A percentile compares a stretch with the other conserved stretches of the same genome.
These are phyloP conservation scores for Paramyrothecium sp. DNA, from an alignment of 2,329 filamentous ascomycete genomes.

Conservation along the genomic window DNA sequence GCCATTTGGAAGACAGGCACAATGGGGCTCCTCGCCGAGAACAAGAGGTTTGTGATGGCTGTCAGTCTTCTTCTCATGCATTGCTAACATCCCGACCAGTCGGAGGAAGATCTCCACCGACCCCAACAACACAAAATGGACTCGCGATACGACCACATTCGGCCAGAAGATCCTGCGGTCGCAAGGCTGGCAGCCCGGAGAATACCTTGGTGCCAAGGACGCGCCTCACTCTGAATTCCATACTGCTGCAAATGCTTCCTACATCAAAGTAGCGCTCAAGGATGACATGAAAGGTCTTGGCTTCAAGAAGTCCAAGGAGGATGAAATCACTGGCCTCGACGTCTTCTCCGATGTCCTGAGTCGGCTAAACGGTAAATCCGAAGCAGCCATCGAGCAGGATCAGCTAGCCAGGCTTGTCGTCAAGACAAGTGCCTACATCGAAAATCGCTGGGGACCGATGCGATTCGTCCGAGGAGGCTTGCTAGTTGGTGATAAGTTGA, in stretches of 20 bases:
- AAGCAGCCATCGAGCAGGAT: constrained; percentile 70
- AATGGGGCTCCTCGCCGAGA: constrained; percentile 36
- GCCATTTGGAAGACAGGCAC: constrained; percentile 9
- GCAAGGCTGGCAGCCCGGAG: constrained; percentile 88
- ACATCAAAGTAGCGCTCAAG: constrained; percentile 82
- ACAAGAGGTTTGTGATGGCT: constrained; percentile 24
- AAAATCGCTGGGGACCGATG: constrained; percentile 75
- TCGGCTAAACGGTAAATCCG: constrained; percentile 82
- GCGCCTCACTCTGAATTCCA: constrained; percentile 74
- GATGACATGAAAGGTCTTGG: constrained; percentile 91
- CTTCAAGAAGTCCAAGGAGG: constrained; percentile 71
- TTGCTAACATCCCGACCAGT: constrained; percentile 19
- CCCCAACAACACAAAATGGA: constrained; percentile 95
- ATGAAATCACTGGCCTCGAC: constrained; percentile 81
- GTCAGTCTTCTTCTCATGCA: neutral
- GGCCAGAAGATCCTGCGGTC: constrained; percentile 85
- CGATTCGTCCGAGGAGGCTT: constrained; percentile 87
- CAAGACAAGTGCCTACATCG: constrained; percentile 71
- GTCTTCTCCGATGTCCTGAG: constrained; percentile 85
- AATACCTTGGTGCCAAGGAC: constrained; percentile 75
- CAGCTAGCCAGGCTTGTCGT: constrained; percentile 66
- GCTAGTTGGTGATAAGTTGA: constrained; percentile 55
- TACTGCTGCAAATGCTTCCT: constrained; percentile 77
- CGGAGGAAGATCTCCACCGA: constrained; percentile 76
- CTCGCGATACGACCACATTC: constrained; percentile 75